These are phyloP conservation scores for Monilinia polystroma DNA, from an alignment of 2,329 filamentous ascomycete species.

Conservation along the genomic window DNA sequence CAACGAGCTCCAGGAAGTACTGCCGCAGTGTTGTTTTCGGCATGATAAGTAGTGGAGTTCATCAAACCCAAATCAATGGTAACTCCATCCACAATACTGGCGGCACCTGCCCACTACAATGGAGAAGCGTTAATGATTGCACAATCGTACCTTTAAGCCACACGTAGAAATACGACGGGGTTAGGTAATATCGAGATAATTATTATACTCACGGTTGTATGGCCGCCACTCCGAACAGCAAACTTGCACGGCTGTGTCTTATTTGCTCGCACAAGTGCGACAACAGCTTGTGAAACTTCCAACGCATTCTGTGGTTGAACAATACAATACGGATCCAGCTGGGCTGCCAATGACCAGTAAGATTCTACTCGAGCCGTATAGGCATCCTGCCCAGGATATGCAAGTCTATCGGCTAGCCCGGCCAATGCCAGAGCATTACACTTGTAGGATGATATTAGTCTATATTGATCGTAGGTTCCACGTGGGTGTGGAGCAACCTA, in stretches of 20 bases:
- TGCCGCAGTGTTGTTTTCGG: conserved; percentile 36
- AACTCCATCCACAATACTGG: conserved; percentile 51
- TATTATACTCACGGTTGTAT: conserved; percentile 19
- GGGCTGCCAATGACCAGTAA: not conserved
- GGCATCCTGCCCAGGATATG: conserved; percentile 2
- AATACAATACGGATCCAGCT: conserved; percentile 2
- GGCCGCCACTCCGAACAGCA: conserved; percentile 34
- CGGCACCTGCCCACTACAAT: conserved; percentile 44
- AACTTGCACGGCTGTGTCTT: conserved; percentile 29
- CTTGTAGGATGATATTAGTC: not conserved
- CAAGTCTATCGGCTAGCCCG: conserved; percentile 1
- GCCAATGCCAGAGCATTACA: conserved; percentile 10
- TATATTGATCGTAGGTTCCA: not conserved
- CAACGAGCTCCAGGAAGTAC: conserved; percentile 44
- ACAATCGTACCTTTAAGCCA: not conserved
- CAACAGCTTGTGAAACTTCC: conserved; percentile 4
- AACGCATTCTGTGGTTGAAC: not conserved
- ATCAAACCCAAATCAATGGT: conserved; percentile 48
- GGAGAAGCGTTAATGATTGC: not conserved
- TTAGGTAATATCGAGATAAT: not conserved
- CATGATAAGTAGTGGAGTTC: conserved; percentile 35
- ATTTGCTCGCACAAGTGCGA: not conserved
- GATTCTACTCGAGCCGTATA: conserved; percentile 6
- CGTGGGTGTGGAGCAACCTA: not conserved
- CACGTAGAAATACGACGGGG: not conserved